Conservation (phyloP, 805 yeast species). For the Lachancea waltii region DNA sequence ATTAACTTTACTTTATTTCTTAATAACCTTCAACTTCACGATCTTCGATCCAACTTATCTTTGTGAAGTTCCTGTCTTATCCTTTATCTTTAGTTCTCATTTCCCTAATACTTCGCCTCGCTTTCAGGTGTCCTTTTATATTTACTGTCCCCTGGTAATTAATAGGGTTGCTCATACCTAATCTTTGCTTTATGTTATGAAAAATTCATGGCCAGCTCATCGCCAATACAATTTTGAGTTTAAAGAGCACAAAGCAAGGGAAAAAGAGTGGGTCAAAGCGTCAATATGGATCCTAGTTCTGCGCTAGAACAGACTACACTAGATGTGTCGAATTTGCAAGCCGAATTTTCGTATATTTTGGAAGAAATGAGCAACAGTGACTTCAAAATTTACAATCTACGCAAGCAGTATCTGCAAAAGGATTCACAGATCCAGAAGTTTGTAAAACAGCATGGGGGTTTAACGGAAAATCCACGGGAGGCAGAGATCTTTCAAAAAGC, state of each 20-base stretch:
- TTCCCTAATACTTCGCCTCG: no score
- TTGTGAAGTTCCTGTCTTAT: no score
- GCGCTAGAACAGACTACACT: constrained; percentile 65
- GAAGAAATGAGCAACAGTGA: constrained; percentile 76
- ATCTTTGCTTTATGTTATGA: no score
- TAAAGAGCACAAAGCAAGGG: background rate
- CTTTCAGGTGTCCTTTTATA: no score
- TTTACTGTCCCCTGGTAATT: no score
- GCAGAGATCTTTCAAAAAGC: constrained; percentile 57
- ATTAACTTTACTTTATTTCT: no score
- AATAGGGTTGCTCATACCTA: no score
- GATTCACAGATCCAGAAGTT: constrained; percentile 80
- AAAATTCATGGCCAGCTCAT: background rate
- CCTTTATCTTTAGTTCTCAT: no score
- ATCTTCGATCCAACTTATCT: no score
- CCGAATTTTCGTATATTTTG: constrained; percentile 73
- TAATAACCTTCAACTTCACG: no score
- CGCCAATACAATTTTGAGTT: background rate
- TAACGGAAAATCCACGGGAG: constrained; percentile 78
- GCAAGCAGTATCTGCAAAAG: constrained; percentile 58
- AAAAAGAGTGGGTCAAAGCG: background rate
- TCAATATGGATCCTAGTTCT: constrained; percentile 82
- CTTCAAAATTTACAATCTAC: constrained; percentile 52
- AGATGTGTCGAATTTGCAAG: constrained; percentile 76
- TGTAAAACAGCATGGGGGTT: constrained; percentile 75